These are phyloP conservation scores for Tuber melanosporum DNA, from an alignment of 495 filamentous ascomycete genomes.

Conservation along the genomic window DNA sequence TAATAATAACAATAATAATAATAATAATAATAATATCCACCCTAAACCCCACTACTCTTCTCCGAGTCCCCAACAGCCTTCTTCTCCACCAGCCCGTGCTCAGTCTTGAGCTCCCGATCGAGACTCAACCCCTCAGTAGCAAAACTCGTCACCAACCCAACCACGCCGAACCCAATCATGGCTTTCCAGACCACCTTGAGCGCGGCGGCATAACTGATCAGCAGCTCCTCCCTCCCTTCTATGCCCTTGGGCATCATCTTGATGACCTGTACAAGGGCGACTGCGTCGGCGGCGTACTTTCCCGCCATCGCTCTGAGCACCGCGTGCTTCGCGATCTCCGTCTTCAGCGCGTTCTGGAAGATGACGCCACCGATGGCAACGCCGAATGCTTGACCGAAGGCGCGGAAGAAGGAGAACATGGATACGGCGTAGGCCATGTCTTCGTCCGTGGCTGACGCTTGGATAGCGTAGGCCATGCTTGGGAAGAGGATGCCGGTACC, in stretches of 20 bases:
- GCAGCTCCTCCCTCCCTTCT: conserved; percentile 48
- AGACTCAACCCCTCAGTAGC: conserved; percentile 52
- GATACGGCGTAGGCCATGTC: conserved; percentile 54
- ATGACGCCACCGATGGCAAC: conserved; percentile 52
- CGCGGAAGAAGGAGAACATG: conserved; percentile 55
- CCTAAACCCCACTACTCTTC: conserved; percentile 5
- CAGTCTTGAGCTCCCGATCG: conserved; percentile 49
- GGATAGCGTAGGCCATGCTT: conserved; percentile 49
- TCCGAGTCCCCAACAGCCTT: conserved; percentile 29
- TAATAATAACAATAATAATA: not conserved
- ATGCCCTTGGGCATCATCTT: conserved; percentile 49
- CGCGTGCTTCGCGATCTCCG: conserved; percentile 46
- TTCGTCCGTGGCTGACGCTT: conserved; percentile 46
- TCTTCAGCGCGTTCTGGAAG: conserved; percentile 57
- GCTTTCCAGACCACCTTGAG: conserved; percentile 55
- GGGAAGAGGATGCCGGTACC: conserved; percentile 54
- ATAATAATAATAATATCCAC: not conserved
- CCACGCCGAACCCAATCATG: conserved; percentile 50
- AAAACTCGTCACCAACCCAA: conserved; percentile 50
- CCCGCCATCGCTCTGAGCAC: conserved; percentile 47
- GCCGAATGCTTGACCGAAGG: conserved; percentile 51
- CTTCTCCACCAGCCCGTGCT: conserved; percentile 47
- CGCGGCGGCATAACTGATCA: conserved; percentile 53
- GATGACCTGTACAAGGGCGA: conserved; percentile 55
- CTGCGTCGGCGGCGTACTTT: conserved; percentile 53